Evolutionary conservation across 2,329 filamentous ascomycete species (phyloP).

Genomic region (Ophiocordyceps australis): DNA sequence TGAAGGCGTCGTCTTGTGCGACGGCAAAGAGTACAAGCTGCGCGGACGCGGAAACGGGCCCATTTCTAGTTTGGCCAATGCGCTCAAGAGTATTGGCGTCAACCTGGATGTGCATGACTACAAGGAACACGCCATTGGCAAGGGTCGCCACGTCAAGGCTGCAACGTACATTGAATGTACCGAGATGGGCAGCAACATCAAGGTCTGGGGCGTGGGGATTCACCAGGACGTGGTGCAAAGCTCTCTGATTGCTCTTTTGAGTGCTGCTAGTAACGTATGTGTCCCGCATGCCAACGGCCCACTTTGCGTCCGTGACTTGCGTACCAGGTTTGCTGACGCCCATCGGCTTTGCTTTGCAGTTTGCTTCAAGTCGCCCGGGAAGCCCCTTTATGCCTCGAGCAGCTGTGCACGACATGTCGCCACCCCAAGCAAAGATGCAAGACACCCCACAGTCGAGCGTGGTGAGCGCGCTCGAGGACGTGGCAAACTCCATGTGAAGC

Average conservation of each 20-base stretch:
- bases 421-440: too few relatives aligned
- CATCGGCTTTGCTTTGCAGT: conserved; percentile 21
- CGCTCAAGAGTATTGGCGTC: conserved; percentile 60
- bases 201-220: conserved; percentile 64
- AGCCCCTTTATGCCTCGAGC: conserved; percentile 43
- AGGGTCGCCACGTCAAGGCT: conserved; percentile 71
- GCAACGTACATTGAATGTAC: conserved; percentile 89
- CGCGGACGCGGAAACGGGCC: conserved; percentile 75
- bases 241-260: conserved; percentile 69
- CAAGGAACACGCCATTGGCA: conserved; percentile 86
- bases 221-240: conserved; percentile 53
- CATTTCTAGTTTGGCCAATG: conserved; percentile 73
- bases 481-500: conserved; percentile 7
- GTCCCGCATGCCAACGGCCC: too few relatives aligned
- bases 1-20: conserved; percentile 67
- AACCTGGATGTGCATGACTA: conserved; percentile 86
- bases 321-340: too few relatives aligned
- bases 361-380: conserved; percentile 49
- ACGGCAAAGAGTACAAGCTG: conserved; percentile 62
- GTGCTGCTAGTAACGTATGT: conserved; percentile 72
- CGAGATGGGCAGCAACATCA: conserved; percentile 44
- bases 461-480: conserved; percentile 7
- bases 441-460: conserved; percentile 3
- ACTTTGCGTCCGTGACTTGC: too few relatives aligned
- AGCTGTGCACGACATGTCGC: too few relatives aligned